A percentile compares a stretch with the other conserved stretches of the same genome.
Conservation (phyloP, 2,329 filamentous ascomycete species). For the Colletotrichum camelliae region DNA sequence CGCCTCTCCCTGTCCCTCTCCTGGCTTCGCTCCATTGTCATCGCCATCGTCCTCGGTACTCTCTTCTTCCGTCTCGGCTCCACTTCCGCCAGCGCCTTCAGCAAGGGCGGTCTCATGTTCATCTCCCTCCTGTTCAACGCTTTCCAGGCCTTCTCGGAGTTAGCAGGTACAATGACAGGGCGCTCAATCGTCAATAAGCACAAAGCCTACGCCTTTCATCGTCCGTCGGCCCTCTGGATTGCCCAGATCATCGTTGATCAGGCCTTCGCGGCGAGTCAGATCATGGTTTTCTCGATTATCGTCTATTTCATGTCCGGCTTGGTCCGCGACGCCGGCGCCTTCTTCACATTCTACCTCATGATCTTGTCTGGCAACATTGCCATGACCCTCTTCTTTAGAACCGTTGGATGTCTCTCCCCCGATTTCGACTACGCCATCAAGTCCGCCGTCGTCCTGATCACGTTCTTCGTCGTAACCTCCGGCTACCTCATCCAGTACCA, state of each 20-base stretch:
- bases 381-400: conserved; percentile 81
- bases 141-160: conserved; percentile 84
- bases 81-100: conserved; percentile 75
- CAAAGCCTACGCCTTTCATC: conserved; percentile 81
- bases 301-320: conserved; percentile 82
- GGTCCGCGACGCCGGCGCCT: conserved; percentile 72
- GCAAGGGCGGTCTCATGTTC: conserved; percentile 82
- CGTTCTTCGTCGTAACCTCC: conserved; percentile 79
- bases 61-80: conserved; percentile 75
- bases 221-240: conserved; percentile 83
- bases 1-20: conserved; percentile 77
- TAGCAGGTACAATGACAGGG: conserved; percentile 77
- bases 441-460: conserved; percentile 79
- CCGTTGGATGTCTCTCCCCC: too few relatives aligned
- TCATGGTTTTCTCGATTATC: conserved; percentile 74
- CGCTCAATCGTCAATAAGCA: conserved; percentile 84
- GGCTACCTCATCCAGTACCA: conserved; percentile 86
- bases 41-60: conserved; percentile 81
- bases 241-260: conserved; percentile 83
- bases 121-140: conserved; percentile 83
- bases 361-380: conserved; percentile 71
- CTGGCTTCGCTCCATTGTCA: conserved; percentile 71
- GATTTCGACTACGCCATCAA: conserved; percentile 88
- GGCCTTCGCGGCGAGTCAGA: conserved; percentile 73
- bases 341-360: conserved; percentile 79